Evolutionary conservation across 345 rosid species (phyloP).

Genomic region (Durio zibethinus): DNA sequence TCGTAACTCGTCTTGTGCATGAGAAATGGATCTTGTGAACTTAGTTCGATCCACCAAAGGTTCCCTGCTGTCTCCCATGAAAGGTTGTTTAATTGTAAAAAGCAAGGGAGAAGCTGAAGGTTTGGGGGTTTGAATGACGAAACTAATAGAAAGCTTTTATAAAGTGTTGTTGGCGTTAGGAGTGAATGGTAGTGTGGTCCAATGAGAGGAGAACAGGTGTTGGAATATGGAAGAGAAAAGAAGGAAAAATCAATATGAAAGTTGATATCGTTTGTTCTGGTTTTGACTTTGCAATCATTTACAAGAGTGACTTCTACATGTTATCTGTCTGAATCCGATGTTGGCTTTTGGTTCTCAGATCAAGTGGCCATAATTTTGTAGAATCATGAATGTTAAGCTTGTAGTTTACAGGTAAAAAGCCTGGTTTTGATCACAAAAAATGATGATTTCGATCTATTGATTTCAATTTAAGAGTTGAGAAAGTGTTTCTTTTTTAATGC

Average conservation of each 20-base stretch:
- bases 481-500: no score
- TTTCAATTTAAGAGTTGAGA: background rate
- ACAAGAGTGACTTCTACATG: background rate
- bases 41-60: conserved; percentile 32
- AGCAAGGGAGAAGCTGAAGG: background rate
- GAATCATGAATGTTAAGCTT: background rate
- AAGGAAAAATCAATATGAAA: no score
- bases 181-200: background rate
- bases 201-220: background rate
- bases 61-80: conserved; percentile 42
- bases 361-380: background rate
- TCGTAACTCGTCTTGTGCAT: conserved; percentile 71
- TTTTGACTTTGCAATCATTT: background rate
- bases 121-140: background rate
- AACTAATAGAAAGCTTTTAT: background rate
- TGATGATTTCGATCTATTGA: background rate
- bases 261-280: background rate
- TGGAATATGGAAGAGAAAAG: no score
- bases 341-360: background rate
- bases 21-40: conserved; percentile 47
- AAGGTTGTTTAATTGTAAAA: background rate
- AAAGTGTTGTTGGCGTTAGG: background rate
- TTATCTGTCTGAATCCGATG: background rate
- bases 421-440: no score
- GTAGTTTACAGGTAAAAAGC: background rate